Evolutionary conservation across 805 yeast genomes (phyloP).

Genomic region (Babjeviella inositovora): DNA sequence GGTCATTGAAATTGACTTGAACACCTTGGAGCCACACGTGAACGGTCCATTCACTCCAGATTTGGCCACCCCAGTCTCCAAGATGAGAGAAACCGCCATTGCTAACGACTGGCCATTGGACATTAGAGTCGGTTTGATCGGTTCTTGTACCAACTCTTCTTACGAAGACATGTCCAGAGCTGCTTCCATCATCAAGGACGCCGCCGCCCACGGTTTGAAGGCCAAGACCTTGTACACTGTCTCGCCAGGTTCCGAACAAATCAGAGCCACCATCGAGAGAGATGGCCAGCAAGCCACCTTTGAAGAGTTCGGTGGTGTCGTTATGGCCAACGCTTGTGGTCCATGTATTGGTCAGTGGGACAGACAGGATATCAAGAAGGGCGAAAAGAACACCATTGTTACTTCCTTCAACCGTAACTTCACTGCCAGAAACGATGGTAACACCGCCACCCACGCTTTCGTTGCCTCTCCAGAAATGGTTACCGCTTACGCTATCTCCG

Average conservation of each 20-base stretch:
- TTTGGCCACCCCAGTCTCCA: slow-evolving; percentile 87
- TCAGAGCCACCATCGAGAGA: slow-evolving; percentile 94
- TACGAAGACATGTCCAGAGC: slow-evolving; percentile 98
- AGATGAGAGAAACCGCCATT: slow-evolving; percentile 70
- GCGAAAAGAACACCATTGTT: slow-evolving; percentile 91
- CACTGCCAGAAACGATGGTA: slow-evolving; percentile 96
- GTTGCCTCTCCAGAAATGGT: slow-evolving; percentile 95
- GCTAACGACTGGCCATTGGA: slow-evolving; percentile 86
- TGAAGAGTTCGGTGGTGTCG: slow-evolving; percentile 85
- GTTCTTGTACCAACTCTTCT: slow-evolving; percentile 97
- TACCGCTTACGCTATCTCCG: slow-evolving; percentile 90
- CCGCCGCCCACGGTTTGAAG: slow-evolving; percentile 80
- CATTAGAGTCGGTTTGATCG: slow-evolving; percentile 89
- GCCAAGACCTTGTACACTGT: slow-evolving; percentile 86
- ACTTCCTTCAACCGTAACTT: slow-evolving; percentile 97
- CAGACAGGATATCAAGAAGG: slow-evolving; percentile 82
- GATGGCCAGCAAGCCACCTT: slow-evolving; percentile 87
- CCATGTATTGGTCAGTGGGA: slow-evolving; percentile 99
- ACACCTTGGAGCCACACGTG: slow-evolving; percentile 84
- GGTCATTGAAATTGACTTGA: slow-evolving; percentile 78
- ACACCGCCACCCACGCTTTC: slow-evolving; percentile 93
- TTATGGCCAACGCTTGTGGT: slow-evolving; percentile 96
- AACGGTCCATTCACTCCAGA: slow-evolving; percentile 99
- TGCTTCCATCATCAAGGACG: slow-evolving; percentile 82
- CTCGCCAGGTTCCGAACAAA: slow-evolving; percentile 97